Percentiles rank a stretch among this genome's conserved stretches.
These are phyloP conservation scores for Leptomonas seymouri DNA, from an alignment of 208 protist genomes.

Conservation along the genomic window DNA sequence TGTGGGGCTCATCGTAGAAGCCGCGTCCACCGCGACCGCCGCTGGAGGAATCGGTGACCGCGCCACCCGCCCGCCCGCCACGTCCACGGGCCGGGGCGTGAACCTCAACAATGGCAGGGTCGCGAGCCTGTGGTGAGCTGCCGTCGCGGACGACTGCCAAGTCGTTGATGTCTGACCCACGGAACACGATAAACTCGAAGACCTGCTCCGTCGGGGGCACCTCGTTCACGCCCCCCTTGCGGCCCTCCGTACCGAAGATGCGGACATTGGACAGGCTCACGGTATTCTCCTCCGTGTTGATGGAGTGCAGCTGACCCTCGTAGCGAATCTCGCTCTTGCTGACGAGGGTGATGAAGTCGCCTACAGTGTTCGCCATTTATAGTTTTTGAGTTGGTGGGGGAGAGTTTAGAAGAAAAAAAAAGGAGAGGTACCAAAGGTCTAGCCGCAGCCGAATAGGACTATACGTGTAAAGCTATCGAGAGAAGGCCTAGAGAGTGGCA, in stretches of 20 bases:
- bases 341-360: slow-evolving; percentile 79
- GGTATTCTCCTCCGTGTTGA: slow-evolving; percentile 81
- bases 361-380: slow-evolving; percentile 47
- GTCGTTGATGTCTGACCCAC: slow-evolving; percentile 86
- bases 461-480: no score
- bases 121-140: slow-evolving; percentile 35
- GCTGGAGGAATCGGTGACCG: slow-evolving; percentile 20
- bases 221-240: slow-evolving; percentile 52
- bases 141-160: slow-evolving; percentile 77
- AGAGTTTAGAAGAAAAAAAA: no score
- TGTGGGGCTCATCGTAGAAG: slow-evolving; percentile 34
- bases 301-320: slow-evolving; percentile 75
- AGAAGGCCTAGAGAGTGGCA: no score
- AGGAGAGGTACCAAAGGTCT: no score
- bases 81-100: slow-evolving; percentile 43
- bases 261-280: slow-evolving; percentile 87
- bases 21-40: slow-evolving; percentile 25
- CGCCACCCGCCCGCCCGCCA: slow-evolving; percentile 22
- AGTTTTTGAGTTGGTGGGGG: no score
- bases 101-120: slow-evolving; percentile 81
- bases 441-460: no score
- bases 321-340: slow-evolving; percentile 91
- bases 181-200: slow-evolving; percentile 91
- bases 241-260: slow-evolving; percentile 90
- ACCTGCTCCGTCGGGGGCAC: slow-evolving; percentile 69